Base-by-base conservation (phyloP, 2,329 filamentous ascomycete genomes). In the Aciculosporium take region DNA sequence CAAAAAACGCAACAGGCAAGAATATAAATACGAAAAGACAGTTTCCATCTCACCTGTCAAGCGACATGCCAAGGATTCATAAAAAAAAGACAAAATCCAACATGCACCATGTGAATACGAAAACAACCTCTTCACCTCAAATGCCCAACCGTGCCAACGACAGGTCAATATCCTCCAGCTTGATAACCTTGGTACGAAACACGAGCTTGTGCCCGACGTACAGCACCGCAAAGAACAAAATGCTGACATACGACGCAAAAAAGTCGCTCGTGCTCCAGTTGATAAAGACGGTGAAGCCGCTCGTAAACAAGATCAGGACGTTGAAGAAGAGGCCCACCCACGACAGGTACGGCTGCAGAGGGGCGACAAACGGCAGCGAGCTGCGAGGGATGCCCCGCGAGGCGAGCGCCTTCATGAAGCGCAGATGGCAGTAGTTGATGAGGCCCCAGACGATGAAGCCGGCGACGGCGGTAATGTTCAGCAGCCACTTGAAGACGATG, bases 401-500 rank as follows among this genome's bases (percentile, higher is more conserved):
- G 32, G 60, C 55, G 39, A 82, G 64, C 7, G 69, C 74, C n/a
- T 68, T 65, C 67, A 76, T 74, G 60, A 84, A 83, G 8, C 69
- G 69, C 42, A 84, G 61, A 56, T 83, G 77, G 53, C 74, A 80
- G 37, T 68, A 51, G 54, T 66, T 72, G 57, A 83, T 82, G 53
- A 74, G 74, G 6, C 72, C 68, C 81, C 81, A 86, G 29, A 71
- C 75, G 49, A 84, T 81, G 56, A 84, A 77, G 5, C 78, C 79
- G 4, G 76, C 77, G 6, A 81, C 76, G 39, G 76, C 73, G 12
- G 71, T 77, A 49, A 85, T 76, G 61, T 82, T 82, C 50, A 84
- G 67, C 34, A 85, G 66, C 81, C 81, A 86, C 65, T 72, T 68
- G 61, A 85, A 85, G 17, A 82, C 81, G 5, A 67, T 60, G 3